Evolutionary conservation across 257 asterid species (phyloP).

Genomic region (Avicennia marina): DNA sequence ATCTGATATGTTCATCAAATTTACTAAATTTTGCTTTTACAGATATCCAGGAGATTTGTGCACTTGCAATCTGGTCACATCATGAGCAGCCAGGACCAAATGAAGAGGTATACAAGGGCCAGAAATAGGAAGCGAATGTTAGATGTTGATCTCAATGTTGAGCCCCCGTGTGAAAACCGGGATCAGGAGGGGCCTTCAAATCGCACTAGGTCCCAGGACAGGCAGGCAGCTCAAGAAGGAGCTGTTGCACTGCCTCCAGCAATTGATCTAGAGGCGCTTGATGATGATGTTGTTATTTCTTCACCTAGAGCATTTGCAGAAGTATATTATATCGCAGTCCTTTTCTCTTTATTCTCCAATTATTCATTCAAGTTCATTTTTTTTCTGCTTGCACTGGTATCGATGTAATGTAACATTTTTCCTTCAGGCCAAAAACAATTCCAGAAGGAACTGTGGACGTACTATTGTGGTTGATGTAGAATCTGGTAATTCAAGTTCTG

Average conservation of each 20-base stretch:
- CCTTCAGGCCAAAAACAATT: slow-evolving; percentile 67
- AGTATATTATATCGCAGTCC: slow-evolving; percentile 18
- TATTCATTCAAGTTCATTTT: neutral
- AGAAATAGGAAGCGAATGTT: slow-evolving; percentile 30
- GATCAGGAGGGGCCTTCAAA: slow-evolving; percentile 29
- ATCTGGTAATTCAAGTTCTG: slow-evolving; percentile 40
- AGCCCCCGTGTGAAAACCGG: slow-evolving; percentile 32
- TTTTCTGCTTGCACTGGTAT: too few species aligned
- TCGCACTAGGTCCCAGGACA: slow-evolving; percentile 23
- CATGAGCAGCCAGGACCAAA: slow-evolving; percentile 35
- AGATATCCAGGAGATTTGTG: neutral
- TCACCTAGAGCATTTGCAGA: slow-evolving; percentile 58
- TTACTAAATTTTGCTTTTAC: too few species aligned
- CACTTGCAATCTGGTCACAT: slow-evolving; percentile 3
- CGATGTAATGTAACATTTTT: neutral
- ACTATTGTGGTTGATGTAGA: slow-evolving; percentile 76
- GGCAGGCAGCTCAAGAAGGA: slow-evolving; percentile 26
- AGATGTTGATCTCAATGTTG: slow-evolving; percentile 49
- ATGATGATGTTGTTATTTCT: slow-evolving; percentile 56
- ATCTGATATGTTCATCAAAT: too few species aligned
- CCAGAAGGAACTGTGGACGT: slow-evolving; percentile 50
- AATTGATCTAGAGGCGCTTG: slow-evolving; percentile 47
- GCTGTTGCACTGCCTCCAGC: slow-evolving; percentile 22
- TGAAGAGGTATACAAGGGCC: slow-evolving; percentile 31
- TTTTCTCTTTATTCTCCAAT: neutral